Percentiles rank a stretch among this genome's conserved stretches.
Conservation (phyloP, 192 early-diverging fungal species). For the Polychytrium aggregatum region DNA sequence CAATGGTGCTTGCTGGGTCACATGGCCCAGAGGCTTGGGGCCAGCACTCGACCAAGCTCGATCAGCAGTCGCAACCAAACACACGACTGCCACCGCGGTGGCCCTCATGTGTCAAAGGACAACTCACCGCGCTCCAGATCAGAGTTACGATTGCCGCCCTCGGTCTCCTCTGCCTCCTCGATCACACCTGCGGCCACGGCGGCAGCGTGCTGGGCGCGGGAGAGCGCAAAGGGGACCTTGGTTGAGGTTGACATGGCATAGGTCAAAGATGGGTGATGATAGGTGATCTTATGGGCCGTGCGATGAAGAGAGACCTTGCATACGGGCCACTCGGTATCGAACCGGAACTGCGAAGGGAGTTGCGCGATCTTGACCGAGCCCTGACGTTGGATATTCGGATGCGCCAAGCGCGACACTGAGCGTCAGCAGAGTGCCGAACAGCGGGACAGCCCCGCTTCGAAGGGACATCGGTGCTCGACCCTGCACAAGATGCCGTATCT, state of each 20-base stretch:
- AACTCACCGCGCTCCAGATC: slow-evolving; percentile 26
- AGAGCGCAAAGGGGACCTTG: slow-evolving; percentile 51
- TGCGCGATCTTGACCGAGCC: slow-evolving; percentile 49
- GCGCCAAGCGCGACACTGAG: slow-evolving; percentile 3
- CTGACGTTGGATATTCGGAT: slow-evolving; percentile 20
- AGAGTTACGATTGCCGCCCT: slow-evolving; percentile 12
- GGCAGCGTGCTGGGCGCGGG: slow-evolving; percentile 46
- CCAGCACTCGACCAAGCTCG: no score
- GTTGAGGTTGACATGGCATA: slow-evolving; percentile 68
- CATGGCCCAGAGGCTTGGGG: no score
- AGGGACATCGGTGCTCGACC: no score
- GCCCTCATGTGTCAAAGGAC: slow-evolving; percentile 6
- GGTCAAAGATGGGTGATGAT: slow-evolving; percentile 72
- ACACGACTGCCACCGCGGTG: no score
- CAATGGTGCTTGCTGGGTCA: no score
- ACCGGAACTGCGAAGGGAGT: slow-evolving; percentile 56
- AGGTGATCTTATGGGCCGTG: slow-evolving; percentile 65
- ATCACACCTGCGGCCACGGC: slow-evolving; percentile 42
- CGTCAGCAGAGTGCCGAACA: no score
- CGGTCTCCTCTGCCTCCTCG: slow-evolving; percentile 44
- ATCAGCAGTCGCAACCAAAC: no score
- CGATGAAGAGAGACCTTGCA: slow-evolving; percentile 55
- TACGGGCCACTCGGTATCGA: slow-evolving; percentile 65
- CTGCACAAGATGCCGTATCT: no score
- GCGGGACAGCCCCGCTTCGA: no score